phyloP scores from a whole-genome alignment of 2,329 filamentous ascomycete genomes.

The Trichoderma afroharzianum region DNA sequence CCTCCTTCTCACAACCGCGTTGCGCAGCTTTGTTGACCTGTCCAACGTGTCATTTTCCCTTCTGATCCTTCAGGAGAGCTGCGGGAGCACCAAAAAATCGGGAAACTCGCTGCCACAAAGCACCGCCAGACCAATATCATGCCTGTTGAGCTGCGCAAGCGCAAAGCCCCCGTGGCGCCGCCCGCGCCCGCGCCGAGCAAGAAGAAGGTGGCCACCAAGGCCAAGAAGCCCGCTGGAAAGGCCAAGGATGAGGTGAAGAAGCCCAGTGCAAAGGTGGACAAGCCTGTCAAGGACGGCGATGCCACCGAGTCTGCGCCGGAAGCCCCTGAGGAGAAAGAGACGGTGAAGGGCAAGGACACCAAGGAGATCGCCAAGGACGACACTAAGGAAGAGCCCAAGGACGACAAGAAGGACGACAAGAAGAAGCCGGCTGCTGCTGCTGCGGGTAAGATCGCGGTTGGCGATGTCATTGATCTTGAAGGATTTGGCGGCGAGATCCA shows the following conservation, averaged over 20 bases:
- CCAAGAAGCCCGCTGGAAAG: conserved; percentile 24
- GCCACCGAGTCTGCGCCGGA: conserved; percentile 13
- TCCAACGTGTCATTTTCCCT: conserved; percentile 11
- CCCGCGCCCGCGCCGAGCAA: conserved; percentile 43
- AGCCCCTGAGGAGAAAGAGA: conserved; percentile 10
- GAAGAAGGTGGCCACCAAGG: conserved; percentile 42
- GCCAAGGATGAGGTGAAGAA: conserved; percentile 17
- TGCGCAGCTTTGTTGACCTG: conserved; percentile 1
- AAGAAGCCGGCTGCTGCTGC: conserved; percentile 32
- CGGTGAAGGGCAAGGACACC: conserved; percentile 19
- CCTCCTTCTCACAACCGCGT: conserved; percentile 6
- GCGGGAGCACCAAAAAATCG: neutral
- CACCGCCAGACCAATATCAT: conserved; percentile 34
- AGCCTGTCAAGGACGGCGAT: conserved; percentile 16
- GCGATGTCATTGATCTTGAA: conserved; percentile 54
- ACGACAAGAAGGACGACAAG: conserved; percentile 36
- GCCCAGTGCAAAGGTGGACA: conserved; percentile 15
- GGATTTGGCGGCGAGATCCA: conserved; percentile 69
- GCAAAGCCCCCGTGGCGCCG: conserved; percentile 52
- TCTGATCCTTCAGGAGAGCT: neutral
- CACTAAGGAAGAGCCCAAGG: conserved; percentile 35
- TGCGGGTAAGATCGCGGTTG: conserved; percentile 47
- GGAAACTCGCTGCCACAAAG: neutral
- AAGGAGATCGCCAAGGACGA: conserved; percentile 35
- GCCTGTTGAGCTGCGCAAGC: conserved; percentile 59